Base-by-base conservation (phyloP, 1,284 basidiomycete genomes). In the Anthracocystis walkeri region DNA sequence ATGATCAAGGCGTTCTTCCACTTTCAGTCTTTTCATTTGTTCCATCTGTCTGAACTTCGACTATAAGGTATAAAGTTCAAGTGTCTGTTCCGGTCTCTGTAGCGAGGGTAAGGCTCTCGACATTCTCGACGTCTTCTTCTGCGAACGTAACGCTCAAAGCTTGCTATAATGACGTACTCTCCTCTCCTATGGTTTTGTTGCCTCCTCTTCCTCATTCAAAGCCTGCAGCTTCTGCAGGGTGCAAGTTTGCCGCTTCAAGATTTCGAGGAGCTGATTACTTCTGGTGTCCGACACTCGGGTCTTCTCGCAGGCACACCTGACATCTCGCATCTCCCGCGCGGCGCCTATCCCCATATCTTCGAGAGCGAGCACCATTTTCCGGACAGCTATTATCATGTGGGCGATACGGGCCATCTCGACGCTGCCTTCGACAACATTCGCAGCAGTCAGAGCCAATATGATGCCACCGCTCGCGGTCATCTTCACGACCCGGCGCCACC, bases 201-300 rank as follows among this genome's bases (percentile, higher is more conserved):
- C 6, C 2, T 31, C 40, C 16, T 42, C 25, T 29, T 12, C 5
- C 6, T 11, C 7, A 12, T 45, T 11, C 41, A 20, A 23, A 20
- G n/a, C 3, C 18, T 40, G 27, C 53, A 55, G n/a, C 23, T 55
- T 10, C 41, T 55, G 6, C 35, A 21, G 6, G 41, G n/a, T 8
- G 29, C 53, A 55, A 29, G 25, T 12, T 20, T 55, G 41, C 53
- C 53, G 1, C 20, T 55, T n/a, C n/a, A 29, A 20, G 27, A 55
- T 6, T 20, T 29, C n/a, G 53, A 44, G 45, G 25, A 33, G 31
- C 42, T 55, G 29, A n/a, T 55, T 7, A 27, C 12, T 20, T 42
- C 40, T 20, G 42, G 29, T 14, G 23, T 31, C 23, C 11, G 16
- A 10, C n/a, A 20, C 41, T 23, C 53, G 12, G n/a, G n/a, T 23